A percentile compares a stretch with the other conserved stretches of the same genome.
These are phyloP conservation scores for Chaetomium fimeti DNA, from an alignment of 495 filamentous ascomycete genomes.

Conservation along the genomic window DNA sequence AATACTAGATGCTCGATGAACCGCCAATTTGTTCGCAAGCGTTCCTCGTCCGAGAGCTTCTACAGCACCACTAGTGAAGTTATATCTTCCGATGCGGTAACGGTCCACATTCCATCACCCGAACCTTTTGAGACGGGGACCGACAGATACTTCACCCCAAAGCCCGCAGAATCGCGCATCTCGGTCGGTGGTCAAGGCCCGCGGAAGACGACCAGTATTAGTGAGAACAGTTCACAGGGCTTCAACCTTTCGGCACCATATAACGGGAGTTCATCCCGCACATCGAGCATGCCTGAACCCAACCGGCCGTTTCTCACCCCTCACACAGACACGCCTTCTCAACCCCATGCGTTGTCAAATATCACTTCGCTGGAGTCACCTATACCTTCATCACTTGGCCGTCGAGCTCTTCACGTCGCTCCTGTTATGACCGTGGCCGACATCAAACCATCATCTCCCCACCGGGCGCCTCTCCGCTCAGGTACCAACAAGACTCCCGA, in stretches of 20 bases:
- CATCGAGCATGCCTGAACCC: not conserved
- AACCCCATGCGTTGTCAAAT: not conserved
- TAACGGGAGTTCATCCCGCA: not conserved
- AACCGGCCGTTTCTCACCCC: not conserved
- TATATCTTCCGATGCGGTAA: slow-evolving; percentile 16
- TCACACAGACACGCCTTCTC: not conserved
- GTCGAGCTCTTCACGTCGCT: slow-evolving; percentile 6
- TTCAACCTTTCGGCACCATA: not conserved
- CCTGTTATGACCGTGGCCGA: slow-evolving; percentile 31
- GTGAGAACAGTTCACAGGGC: not conserved
- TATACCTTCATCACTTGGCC: not conserved
- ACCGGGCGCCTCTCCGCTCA: slow-evolving; percentile 2
- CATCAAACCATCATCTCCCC: slow-evolving; percentile 22
- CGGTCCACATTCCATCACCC: not conserved
- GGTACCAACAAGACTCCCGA: not conserved
- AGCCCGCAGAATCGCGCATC: not conserved
- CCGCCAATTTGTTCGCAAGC: not conserved
- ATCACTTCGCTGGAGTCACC: slow-evolving; percentile 7
- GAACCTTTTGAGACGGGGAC: not conserved
- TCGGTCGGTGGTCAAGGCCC: not conserved
- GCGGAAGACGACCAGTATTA: not conserved
- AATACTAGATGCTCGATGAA: not conserved
- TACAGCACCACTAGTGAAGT: slow-evolving; percentile 12
- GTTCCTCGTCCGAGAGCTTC: slow-evolving; percentile 9
- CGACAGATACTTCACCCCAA: not conserved